Base-by-base conservation (phyloP, 2,329 filamentous ascomycete species). In the Talaromyces sp. region DNA sequence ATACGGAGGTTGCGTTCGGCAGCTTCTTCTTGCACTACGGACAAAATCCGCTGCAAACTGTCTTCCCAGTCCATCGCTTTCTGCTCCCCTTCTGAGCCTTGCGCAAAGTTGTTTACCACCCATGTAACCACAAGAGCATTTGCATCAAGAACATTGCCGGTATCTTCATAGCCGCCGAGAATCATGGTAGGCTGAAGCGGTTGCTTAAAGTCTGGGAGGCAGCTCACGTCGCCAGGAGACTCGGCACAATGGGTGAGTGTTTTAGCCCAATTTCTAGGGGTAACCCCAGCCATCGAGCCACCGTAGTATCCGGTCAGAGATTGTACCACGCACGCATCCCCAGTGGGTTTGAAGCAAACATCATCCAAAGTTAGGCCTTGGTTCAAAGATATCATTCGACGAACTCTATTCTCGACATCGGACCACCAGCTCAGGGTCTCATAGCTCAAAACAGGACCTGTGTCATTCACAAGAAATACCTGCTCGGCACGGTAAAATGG, bases 401-500 rank as follows among this genome's bases (percentile, higher is more conserved):
- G 82, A 38, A 97, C 85, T 54, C 88, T 87, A 66, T 86, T 85
- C 72, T 99, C 94, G 1, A 97, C 87, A 63, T 87, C 90, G 70
- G 94, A 90, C 94, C 93, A 97, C 94, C 94, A 99, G 27, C 83
- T 79, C 10, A 99, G 80, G 0, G 90, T 97, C 9, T 97, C 91
- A 66, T 95, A 94, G 73, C 85, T 92, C 60, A 99, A 77, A 1
- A 97, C 91, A 0, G 91, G 90, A 0, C 89, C 87, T 0, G 87
- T 92, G 66, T 97, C 92, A 64, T 97, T 99, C 63, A 97, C 91
- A 14, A 99, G 75, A 73, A 99, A 99, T 0, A 88, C 85, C 75
- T 99, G 94, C 73, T 99, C 90, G 0, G 92, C 89, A 46, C 94
- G 89, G 76, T 94, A 99, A 70, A 99, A 99, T 0, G 93, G 92